Percentiles rank a stretch among this genome's conserved stretches.
Conservation (phyloP, 768 basidiomycete genomes). For the Boletus bicolor region DNA sequence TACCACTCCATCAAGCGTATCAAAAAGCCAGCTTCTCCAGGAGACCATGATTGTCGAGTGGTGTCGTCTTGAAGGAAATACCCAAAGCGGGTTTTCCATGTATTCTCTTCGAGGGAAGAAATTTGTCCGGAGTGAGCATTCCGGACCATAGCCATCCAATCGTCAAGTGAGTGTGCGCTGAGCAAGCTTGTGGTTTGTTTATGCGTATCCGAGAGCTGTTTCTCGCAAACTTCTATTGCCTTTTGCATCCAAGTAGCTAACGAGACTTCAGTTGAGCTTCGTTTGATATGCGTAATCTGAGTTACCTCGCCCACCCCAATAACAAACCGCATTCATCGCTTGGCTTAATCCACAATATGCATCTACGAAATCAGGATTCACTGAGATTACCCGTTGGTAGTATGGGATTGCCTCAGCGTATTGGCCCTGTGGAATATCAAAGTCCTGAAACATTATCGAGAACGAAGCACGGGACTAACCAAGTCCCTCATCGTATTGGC, state of each 20-base stretch:
- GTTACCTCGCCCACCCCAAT: conserved; percentile 41
- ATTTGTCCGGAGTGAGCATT: conserved; percentile 27
- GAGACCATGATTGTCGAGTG: conserved; percentile 13
- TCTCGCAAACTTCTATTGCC: conserved; percentile 35
- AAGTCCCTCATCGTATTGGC: conserved; percentile 49
- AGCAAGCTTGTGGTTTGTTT: conserved; percentile 32
- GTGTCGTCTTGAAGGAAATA: conserved; percentile 28
- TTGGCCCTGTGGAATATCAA: conserved; percentile 31
- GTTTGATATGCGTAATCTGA: conserved; percentile 3
- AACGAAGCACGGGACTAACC: conserved; percentile 25
- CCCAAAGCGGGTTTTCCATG: conserved; percentile 33
- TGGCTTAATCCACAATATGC: conserved; percentile 48
- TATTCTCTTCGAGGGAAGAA: conserved; percentile 19
- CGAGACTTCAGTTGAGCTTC: conserved; percentile 4
- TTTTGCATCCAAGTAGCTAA: conserved; percentile 36
- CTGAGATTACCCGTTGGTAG: conserved; percentile 42
- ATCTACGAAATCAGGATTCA: conserved; percentile 44
- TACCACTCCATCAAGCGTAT: conserved; percentile 45
- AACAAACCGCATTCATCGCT: conserved; percentile 45
- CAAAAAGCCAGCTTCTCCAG: conserved; percentile 43
- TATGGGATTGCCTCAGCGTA: conserved; percentile 44
- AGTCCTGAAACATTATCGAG: not conserved
- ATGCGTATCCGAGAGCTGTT: conserved; percentile 35
- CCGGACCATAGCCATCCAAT: conserved; percentile 39
- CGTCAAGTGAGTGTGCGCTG: conserved; percentile 24